Base-by-base conservation (phyloP, 106 monocot genomes). In the Acanthochlamys bracteata region DNA sequence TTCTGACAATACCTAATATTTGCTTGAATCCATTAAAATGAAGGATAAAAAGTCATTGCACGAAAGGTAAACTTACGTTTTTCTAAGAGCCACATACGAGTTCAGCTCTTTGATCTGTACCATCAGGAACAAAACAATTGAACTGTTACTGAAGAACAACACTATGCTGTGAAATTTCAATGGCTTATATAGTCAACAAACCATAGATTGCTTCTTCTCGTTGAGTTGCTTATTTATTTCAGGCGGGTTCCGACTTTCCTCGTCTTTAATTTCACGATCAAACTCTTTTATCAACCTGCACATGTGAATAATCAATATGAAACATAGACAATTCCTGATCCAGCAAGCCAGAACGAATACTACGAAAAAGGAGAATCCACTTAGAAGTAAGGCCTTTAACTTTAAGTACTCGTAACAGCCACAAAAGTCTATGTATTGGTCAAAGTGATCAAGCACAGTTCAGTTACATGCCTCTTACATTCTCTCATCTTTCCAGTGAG, bases 41-140 rank as follows among this genome's bases (percentile, higher is more conserved):
- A 14, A 49, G 49, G 17, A 49, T 17, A 49, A 49, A 49, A 17
- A 49, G 49, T 26, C 20, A 55, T 10, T 20, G 3, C 15, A 21
- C 1, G 55, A 1, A 55, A 64, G 10, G 10, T 8, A 56, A 24
- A 78, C 96, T 85, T 78, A 98, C 96, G 91, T 92, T 78, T 98
- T 92, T 56, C 96, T 85, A 57, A 92, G 57, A 17, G 96, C 86
- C 25, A 98, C 96, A 73, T 81, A 98, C 22, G 91, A 88, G 74
- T 98, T 98, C 20, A 98, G 75, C 76, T 98, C 96, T 73, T 85
- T 98, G 65, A 98, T 98, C 96, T 98, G 91, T 75, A 71, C 7
- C 49, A 49, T 17, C 2, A 49, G 17, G 49, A 9, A 14, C 10
- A 1, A 49, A 49, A 3, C 1, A 4, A 49, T 14, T 10, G 6